Evolutionary conservation across 805 yeast genomes (phyloP), one percentile per base, ranked within the genome.

Genomic region (Starmerella asiatica): DNA sequence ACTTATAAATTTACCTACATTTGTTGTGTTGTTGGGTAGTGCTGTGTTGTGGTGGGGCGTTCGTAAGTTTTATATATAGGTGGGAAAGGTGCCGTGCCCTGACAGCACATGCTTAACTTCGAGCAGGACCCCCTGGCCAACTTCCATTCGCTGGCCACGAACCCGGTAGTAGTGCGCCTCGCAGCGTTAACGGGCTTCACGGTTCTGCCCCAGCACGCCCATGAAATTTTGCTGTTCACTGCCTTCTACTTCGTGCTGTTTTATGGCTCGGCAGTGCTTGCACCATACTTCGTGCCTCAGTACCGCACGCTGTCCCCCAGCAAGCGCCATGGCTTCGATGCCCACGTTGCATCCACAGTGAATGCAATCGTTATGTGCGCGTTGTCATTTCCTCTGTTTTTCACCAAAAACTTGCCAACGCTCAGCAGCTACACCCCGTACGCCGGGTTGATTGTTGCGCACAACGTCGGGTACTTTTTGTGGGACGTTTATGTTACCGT

Each of bases 401-500:
- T 67, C 40, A 79, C 78, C 46, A 66, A 71, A 8, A 56, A 64
- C 36, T 65, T 72, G 43, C 73, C 76, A 53, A 69, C 79, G 5
- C 61, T 81, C 19, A 63, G 71, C n/a, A 86, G 84, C 34, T 69
- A 72, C 55, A 74, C 77, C 39, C 81, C 82, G n/a, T 80, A 73
- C 54, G 76, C 76, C 1, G 84, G 83, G 0, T 67, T 86, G 52
- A 80, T 80, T 5, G 63, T 77, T 12, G 68, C 95, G 1, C 54
- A 78, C 40, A 76, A 93, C 8, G 56, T 68, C 8, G 98, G 97
- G 2, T 91, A 91, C 62, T 91, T 91, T 56, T 49, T 83, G 18
- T 91, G 98, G 98, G 98, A 91, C 59, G 45, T 79, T 28, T 59
- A 62, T 42, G 76, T 85, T 40, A 86, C 96, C 56, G 5, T 75